Base-by-base conservation (phyloP, 73 alveolate species). In the Stentor roeselii region DNA sequence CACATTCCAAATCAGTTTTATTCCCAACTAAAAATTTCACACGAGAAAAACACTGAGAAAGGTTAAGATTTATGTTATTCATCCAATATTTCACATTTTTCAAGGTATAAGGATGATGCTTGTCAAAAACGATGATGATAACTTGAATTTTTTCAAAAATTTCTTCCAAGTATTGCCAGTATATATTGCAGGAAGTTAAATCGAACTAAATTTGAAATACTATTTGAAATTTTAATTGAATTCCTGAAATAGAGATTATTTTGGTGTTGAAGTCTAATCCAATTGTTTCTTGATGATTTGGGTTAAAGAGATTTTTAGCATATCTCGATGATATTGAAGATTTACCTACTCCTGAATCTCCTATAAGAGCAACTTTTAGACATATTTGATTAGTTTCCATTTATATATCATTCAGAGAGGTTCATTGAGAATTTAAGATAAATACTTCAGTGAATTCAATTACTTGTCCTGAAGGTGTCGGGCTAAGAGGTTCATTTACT, bases 1-100 rank as follows among this genome's bases (percentile, higher is more conserved):
- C 67, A 50, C 21, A 11, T 11, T 21, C 67, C 67, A 50, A 50
- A 88, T 95, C 99, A 3, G 94, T 3, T 83, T 95, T 95, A 85
- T 95, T 95, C 0, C 98, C 99, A 21, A 91, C 91, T 34, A 95
- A 58, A 59, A 93, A 83, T 27, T 91, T 36, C 11, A 92, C 82
- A 34, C 88, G 93, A 75, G 93, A 96, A n/a, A n/a, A n/a, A n/a
- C n/a, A n/a, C 30, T 87, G 30, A 50, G 21, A 50, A 11, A 6
- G 30, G 21, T 50, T 6, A 50, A 11, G 30, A 50, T 50, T 50
- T 6, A 50, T 50, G n/a, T n/a, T n/a, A n/a, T n/a, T n/a, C n/a
- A n/a, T n/a, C n/a, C n/a, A n/a, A n/a, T n/a, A n/a, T n/a, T n/a
- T n/a, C n/a, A n/a, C n/a, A n/a, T n/a, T n/a, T n/a, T n/a, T n/a